These are phyloP conservation scores for Zarea fungicola DNA, from an alignment of 2,329 filamentous ascomycete species.

Conservation along the genomic window DNA sequence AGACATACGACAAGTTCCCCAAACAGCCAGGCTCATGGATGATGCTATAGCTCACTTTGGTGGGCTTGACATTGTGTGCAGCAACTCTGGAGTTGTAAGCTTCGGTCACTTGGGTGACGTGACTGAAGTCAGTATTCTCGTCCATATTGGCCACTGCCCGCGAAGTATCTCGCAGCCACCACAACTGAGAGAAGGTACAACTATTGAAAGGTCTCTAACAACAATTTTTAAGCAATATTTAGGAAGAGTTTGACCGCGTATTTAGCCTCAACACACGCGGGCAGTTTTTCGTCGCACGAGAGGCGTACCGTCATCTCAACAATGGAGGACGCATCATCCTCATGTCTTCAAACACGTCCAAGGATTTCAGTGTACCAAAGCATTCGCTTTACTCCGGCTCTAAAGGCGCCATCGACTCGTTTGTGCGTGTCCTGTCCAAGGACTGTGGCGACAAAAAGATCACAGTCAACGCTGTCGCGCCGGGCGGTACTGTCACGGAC, in stretches of 20 bases:
- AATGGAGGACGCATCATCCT: conserved; percentile 65
- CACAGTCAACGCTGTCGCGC: conserved; percentile 62
- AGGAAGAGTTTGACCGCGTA: conserved; percentile 65
- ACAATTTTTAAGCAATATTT: too few relatives aligned
- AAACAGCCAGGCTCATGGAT: conserved; percentile 60
- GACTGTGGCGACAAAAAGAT: conserved; percentile 64
- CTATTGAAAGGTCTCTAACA: too few relatives aligned
- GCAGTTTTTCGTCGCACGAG: conserved; percentile 68
- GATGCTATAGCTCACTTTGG: conserved; percentile 59
- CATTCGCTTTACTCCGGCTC: conserved; percentile 70
- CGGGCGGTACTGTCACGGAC: conserved; percentile 62
- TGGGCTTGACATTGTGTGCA: conserved; percentile 64
- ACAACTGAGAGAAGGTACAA: too few relatives aligned
- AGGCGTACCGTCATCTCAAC: conserved; percentile 65
- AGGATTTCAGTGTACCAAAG: conserved; percentile 62
- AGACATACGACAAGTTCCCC: conserved; percentile 58
- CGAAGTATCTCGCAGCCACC: too few relatives aligned
- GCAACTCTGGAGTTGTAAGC: conserved; percentile 63
- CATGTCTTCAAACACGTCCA: conserved; percentile 65
- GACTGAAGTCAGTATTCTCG: conserved; percentile 42
- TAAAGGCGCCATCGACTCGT: conserved; percentile 73
- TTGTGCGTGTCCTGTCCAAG: conserved; percentile 68
- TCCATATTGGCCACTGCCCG: too few relatives aligned
- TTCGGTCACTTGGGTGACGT: conserved; percentile 67
- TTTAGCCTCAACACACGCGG: conserved; percentile 64